Evolutionary conservation across 2,329 filamentous ascomycete genomes (phyloP), one percentile per base, ranked within the genome.

Genomic region (Xylariaceae sp.): DNA sequence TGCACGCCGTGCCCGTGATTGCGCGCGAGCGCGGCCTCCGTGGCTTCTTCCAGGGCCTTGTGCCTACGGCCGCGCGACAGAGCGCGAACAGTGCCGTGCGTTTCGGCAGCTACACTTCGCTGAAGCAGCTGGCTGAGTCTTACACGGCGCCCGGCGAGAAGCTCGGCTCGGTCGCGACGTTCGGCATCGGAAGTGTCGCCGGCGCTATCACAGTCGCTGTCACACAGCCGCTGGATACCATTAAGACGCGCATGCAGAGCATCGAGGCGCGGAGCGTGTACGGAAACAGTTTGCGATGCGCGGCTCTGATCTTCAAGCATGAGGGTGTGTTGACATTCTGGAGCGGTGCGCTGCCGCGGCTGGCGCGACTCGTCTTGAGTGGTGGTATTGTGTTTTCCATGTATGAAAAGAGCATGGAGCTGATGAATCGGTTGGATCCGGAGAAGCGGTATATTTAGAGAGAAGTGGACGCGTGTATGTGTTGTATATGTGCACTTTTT

Each of bases 161-260:
- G 79, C 83, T 99, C 4, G 92, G 93, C 13, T 86, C 88, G 2
- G 75, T 90, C 0, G 89, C 89, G 64, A 99, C 94, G 0, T 99
- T 99, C 72, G 91, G 85, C 1, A 90, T 97, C 68, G 94, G 94
- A 56, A 93, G 89, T 18, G 76, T 94, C 23, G 93, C 94, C 0
- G 94, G 94, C 1, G 77, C 95, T 4, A 92, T 97, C 63, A 99
- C 94, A 1, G 94, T 99, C 57, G 92, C 85, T 61, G 85, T 84
- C 35, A 88, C 85, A 56, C 84, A 88, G 72, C 85, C 84, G 17
- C 78, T 99, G 49, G 94, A 99, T 74, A 97, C 93, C 0, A 83
- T 99, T 73, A 99, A 99, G 83, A 99, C 94, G 65, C 77, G 91
- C 63, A 99, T 99, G 94, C 94, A 99, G 82, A 96, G 91, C 66